Conservation (phyloP, 2,329 filamentous ascomycete species). For the Polychaeton citri region DNA sequence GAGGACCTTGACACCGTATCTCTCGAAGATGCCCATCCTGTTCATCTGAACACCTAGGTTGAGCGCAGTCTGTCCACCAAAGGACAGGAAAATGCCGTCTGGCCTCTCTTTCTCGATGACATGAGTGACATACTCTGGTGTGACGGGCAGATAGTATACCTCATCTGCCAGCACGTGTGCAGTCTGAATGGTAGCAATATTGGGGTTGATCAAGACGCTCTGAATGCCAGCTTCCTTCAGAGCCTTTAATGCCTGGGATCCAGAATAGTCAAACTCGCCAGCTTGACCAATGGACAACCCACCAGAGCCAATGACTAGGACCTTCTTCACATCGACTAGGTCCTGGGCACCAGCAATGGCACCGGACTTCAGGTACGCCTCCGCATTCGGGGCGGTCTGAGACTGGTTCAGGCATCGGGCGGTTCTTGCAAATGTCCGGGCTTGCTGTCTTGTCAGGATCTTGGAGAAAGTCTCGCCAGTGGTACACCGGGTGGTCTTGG, state of each 20-base stretch:
- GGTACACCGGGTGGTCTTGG: conserved; percentile 9
- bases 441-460: conserved; percentile 9
- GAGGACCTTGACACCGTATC: conserved; percentile 88
- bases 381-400: conserved; percentile 63
- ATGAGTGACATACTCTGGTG: conserved; percentile 92
- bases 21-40: conserved; percentile 86
- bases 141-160: conserved; percentile 96
- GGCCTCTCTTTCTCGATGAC: conserved; percentile 93
- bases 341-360: conserved; percentile 64
- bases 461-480: conserved; percentile 6
- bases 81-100: conserved; percentile 93
- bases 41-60: conserved; percentile 97
- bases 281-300: conserved; percentile 94
- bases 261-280: conserved; percentile 97
- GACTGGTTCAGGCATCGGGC: conserved; percentile 23
- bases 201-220: conserved; percentile 92
- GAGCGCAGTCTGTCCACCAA: conserved; percentile 92
- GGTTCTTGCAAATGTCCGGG: conserved; percentile 12
- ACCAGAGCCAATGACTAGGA: conserved; percentile 89
- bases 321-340: conserved; percentile 86
- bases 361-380: conserved; percentile 81
- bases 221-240: conserved; percentile 87
- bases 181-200: conserved; percentile 97
- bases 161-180: conserved; percentile 92
- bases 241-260: conserved; percentile 90